Conservation (phyloP, 192 early-diverging fungal genomes). For the Backusella macrospora region DNA sequence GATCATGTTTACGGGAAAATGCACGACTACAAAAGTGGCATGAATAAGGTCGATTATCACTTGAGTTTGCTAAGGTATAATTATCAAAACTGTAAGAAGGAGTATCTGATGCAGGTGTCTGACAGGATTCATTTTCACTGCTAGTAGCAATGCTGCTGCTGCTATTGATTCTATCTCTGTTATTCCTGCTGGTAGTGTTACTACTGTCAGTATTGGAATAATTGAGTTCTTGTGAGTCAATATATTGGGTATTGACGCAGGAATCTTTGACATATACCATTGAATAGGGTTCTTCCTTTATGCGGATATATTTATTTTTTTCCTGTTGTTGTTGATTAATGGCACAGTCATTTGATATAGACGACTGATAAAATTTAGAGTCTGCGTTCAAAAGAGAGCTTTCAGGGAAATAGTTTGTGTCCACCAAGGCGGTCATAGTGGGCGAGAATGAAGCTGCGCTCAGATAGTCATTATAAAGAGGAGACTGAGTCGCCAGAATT, state of each 20-base stretch:
- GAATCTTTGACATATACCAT: neutral
- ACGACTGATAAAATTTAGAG: neutral
- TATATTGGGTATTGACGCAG: neutral
- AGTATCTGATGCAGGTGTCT: conserved; percentile 14
- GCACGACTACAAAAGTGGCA: conserved; percentile 19
- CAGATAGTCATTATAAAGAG: neutral
- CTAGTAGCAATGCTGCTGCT: neutral
- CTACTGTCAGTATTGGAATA: neutral
- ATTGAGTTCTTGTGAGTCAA: neutral
- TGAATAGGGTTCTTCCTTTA: neutral
- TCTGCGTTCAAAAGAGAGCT: neutral
- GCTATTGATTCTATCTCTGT: neutral
- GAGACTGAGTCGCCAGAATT: conserved; percentile 4
- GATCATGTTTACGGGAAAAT: conserved; percentile 22
- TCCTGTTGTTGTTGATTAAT: neutral
- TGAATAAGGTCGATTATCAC: neutral
- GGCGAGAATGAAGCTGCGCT: neutral
- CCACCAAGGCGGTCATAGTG: neutral
- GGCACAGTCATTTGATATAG: neutral
- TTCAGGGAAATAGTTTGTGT: neutral
- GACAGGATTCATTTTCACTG: conserved; percentile 10
- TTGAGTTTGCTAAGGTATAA: conserved; percentile 10
- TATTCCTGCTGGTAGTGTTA: neutral
- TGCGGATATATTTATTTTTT: neutral
- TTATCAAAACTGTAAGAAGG: conserved; percentile 16